Evolutionary conservation across 768 basidiomycete species (phyloP), one percentile per base, ranked within the genome.

Genomic region (Auricularia sp.): DNA sequence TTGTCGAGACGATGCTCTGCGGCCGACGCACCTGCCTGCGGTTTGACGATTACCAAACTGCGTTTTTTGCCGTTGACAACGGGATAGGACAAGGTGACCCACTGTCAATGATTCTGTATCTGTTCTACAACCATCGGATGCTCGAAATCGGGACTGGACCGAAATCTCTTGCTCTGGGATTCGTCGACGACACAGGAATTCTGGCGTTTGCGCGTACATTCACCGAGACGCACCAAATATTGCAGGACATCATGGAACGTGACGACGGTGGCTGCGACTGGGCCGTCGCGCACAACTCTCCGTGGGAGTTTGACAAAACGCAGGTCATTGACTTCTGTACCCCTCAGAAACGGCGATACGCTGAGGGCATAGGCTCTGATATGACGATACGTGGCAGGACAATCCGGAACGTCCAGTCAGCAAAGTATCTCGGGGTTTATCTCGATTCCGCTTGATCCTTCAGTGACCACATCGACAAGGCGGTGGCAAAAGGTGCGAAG

Each of bases 61-160:
- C 65, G 0, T 63, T 47, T 36, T 68, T 71, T n/a, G n/a, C n/a
- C 0, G 56, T 72, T 1, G 11, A 21, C 1, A 71, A 67, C 18
- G 72, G 74, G 0, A 62, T 73, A 0, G 70, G 66, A 1, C 74
- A 76, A 65, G 75, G 75, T 0, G 66, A 69, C 64, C 68, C 73
- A 1, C 34, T 70, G 2, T 74, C 73, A 0, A 65, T 64, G 51
- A 67, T 72, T 1, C 63, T 71, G 0, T 76, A 73, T 64, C 62
- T 70, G 6, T 67, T 73, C 44, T 72, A 73, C 58, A 70, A 68
- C 62, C 62, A 68, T 1, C 67, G 66, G 53, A 59, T 73, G 1
- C 44, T 75, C 1, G 66, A 71, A 2, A 61, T 70, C 1, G 44
- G 66, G 5, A 63, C 59, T 18, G 36, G 44, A 14, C 64, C 65